Evolutionary conservation across 768 basidiomycete genomes (phyloP), one percentile per base, ranked within the genome.

Genomic region (Tylopilus cervinicoccineus): DNA sequence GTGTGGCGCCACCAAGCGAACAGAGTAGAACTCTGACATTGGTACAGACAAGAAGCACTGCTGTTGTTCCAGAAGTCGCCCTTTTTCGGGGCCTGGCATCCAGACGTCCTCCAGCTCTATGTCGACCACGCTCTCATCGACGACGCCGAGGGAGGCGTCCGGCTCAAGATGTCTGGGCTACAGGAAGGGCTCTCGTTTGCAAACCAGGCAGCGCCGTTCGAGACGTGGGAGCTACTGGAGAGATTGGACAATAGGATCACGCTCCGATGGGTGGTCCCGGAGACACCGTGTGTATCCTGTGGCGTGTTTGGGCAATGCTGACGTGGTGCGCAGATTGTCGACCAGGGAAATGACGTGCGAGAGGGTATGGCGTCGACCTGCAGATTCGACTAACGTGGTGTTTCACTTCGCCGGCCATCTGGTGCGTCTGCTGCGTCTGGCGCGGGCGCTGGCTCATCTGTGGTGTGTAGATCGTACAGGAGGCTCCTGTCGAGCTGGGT

Each of bases 71-170:
- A 60, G 43, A 65, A 70, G 44, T 77, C 70, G 26, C 76, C 83
- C 0, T 92, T 91, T 74, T 93, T 92, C 63, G 55, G 59, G 3
- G 67, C 73, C 2, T 92, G 89, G 90, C 74, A 90, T 59, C 78
- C 80, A 0, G 75, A 72, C 0, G 80, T 78, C 5, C 71, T 92
- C 23, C 66, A 72, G 32, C 47, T 71, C 17, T 91, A 90, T 58
- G 67, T 87, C 47, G 74, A 84, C 24, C 73, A 79, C 50, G 87
- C 75, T 4, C 67, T 85, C 6, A 51, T 54, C 3, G 65, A 70
- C 39, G 56, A 64, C 19, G 38, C 56, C 4, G 60, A 58, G 14
- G 73, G 75, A 0, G 66, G 71, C 1, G 74, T 81, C 10, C 72
- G 62, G 36, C 76, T 92, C 33, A 90, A 88, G 64, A 88, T 77